Conservation (phyloP, 192 early-diverging fungal species). For the Coemansia guatemalensis region DNA sequence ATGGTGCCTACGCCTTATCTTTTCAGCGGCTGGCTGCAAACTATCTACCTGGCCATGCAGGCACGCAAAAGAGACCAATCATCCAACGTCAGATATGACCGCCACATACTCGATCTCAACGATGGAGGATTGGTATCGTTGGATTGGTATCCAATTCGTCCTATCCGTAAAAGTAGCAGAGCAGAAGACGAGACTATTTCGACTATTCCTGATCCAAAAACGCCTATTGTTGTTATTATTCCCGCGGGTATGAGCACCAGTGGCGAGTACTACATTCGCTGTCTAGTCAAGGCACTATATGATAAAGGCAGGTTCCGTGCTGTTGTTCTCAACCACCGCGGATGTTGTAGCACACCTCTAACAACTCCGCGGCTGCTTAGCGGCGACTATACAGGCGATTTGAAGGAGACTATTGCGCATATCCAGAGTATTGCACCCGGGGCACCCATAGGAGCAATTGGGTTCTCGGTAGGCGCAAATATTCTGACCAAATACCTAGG, state of each 20-base stretch:
- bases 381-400: conserved; percentile 10
- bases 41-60: conserved; percentile 2
- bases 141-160: conserved; percentile 24
- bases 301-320: not conserved
- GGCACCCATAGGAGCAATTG: not conserved
- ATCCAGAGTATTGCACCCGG: not conserved
- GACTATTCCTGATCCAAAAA: not conserved
- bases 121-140: conserved; percentile 13
- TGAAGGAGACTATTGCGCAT: not conserved
- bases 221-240: conserved; percentile 12
- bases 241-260: conserved; percentile 12
- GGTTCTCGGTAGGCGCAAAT: not conserved
- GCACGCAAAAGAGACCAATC: conserved; percentile 7
- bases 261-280: conserved; percentile 17
- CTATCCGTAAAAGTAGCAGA: not conserved
- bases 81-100: conserved; percentile 12
- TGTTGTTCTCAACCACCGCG: conserved; percentile 20
- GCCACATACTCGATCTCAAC: conserved; percentile 2
- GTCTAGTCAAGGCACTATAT: conserved; percentile 8
- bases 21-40: conserved; percentile 9
- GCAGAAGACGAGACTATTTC: not conserved
- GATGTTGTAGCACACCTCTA: conserved; percentile 7
- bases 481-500: not conserved
- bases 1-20: conserved; percentile 22
- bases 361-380: not conserved